These are phyloP conservation scores for Sphagnum contortum DNA, from an alignment of 225 moss, liverwort and hornwort species.

Conservation along the genomic window DNA sequence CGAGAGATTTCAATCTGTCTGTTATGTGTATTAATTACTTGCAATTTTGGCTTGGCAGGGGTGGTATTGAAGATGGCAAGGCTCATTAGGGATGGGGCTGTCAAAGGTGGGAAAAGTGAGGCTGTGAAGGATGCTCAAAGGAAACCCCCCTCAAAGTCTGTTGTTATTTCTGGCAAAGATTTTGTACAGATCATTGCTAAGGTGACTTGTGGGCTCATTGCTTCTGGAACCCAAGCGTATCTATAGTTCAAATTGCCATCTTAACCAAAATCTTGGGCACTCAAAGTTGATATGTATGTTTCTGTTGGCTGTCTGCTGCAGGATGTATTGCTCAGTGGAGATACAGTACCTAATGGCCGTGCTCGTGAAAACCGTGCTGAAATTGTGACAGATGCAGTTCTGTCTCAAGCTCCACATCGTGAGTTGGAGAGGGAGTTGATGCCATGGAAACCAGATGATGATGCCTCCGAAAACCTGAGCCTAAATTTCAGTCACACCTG, in stretches of 20 bases:
- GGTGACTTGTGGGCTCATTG: slow-evolving; percentile 22
- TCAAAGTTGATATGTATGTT: too few relatives aligned
- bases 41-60: slow-evolving; percentile 18
- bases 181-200: slow-evolving; percentile 88
- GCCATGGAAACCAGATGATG: slow-evolving; percentile 87
- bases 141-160: slow-evolving; percentile 49
- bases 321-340: slow-evolving; percentile 63
- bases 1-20: not conserved
- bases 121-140: slow-evolving; percentile 54
- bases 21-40: not conserved
- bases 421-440: slow-evolving; percentile 75
- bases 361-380: slow-evolving; percentile 63
- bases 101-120: slow-evolving; percentile 43
- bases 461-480: slow-evolving; percentile 27
- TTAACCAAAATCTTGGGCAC: too few relatives aligned
- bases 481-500: slow-evolving; percentile 22
- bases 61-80: slow-evolving; percentile 75
- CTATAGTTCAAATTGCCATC: not conserved
- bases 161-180: slow-evolving; percentile 61
- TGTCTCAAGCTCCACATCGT: slow-evolving; percentile 64
- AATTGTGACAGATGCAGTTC: slow-evolving; percentile 53
- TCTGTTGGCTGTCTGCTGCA: slow-evolving; percentile 12
- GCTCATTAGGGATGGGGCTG: slow-evolving; percentile 48
- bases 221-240: slow-evolving; percentile 30
- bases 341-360: slow-evolving; percentile 43